Evolutionary conservation across 495 filamentous ascomycete species (phyloP).

Genomic region (Penicillium pulvis): DNA sequence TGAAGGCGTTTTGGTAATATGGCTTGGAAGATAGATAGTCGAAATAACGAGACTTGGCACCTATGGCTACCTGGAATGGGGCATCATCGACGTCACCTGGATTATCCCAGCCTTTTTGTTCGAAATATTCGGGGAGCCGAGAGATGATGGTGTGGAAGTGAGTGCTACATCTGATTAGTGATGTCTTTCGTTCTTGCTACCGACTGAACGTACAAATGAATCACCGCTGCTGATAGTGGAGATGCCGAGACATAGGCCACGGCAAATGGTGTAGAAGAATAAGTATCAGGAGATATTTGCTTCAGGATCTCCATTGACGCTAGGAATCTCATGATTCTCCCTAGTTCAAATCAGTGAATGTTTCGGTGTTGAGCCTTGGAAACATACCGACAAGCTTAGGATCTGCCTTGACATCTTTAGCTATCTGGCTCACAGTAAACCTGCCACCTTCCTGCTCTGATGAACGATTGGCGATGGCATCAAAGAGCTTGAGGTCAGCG

Average conservation of each 20-base stretch:
- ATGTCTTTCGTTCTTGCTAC: background rate
- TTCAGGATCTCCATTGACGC: conserved; percentile 1
- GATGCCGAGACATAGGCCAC: conserved; percentile 1
- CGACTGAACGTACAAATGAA: conserved; percentile 1
- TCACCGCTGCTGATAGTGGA: conserved; percentile 1
- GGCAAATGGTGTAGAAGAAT: background rate
- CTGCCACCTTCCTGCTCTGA: background rate
- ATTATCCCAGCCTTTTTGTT: conserved; percentile 11
- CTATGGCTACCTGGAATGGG: conserved; percentile 3
- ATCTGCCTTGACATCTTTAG: conserved; percentile 4
- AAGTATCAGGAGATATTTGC: conserved; percentile 1
- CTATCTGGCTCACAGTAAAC: background rate
- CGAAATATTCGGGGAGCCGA: conserved; percentile 11
- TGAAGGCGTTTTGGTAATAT: conserved; percentile 12
- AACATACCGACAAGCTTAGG: conserved; percentile 1
- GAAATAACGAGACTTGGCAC: conserved; percentile 7
- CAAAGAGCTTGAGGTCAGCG: conserved; percentile 8
- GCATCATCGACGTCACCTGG: conserved; percentile 1
- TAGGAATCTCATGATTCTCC: conserved; percentile 6
- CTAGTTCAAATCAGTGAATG: background rate
- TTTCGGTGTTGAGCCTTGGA: background rate
- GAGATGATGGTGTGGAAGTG: conserved; percentile 7
- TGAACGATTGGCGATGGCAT: background rate
- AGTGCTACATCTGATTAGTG: background rate
- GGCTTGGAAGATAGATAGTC: conserved; percentile 9